These are phyloP conservation scores for Suillus discolor DNA, from an alignment of 768 basidiomycete genomes.

Conservation along the genomic window DNA sequence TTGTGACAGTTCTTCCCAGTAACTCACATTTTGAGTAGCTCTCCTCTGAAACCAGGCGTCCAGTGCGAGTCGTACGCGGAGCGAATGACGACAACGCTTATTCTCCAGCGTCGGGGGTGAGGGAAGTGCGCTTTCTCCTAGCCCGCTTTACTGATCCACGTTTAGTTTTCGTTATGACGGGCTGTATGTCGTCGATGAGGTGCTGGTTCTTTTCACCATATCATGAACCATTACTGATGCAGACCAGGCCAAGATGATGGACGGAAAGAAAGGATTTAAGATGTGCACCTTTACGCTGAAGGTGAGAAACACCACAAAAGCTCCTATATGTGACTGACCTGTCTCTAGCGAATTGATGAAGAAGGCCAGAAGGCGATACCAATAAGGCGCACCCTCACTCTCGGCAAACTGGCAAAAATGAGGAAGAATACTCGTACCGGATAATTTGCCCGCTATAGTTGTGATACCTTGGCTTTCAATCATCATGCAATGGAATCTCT, in stretches of 20 bases:
- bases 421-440: constrained; percentile 5
- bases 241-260: constrained; percentile 18
- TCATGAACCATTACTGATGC: constrained; percentile 11
- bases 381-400: constrained; percentile 21
- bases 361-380: constrained; percentile 23
- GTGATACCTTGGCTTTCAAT: background rate
- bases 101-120: constrained; percentile 27
- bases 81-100: constrained; percentile 17
- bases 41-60: constrained; percentile 30
- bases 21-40: constrained; percentile 21
- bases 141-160: background rate
- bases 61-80: constrained; percentile 43
- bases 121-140: background rate
- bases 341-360: constrained; percentile 27
- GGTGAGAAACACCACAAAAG: constrained; percentile 15
- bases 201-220: constrained; percentile 4
- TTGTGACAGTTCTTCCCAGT: background rate
- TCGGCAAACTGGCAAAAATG: constrained; percentile 16
- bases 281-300: constrained; percentile 35
- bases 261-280: constrained; percentile 20
- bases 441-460: background rate
- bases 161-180: constrained; percentile 35
- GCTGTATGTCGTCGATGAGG: constrained; percentile 30
- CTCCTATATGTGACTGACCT: background rate
- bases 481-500: background rate